These are phyloP conservation scores for Fusarium anguioides DNA, from an alignment of 2,329 filamentous ascomycete species.

Conservation along the genomic window DNA sequence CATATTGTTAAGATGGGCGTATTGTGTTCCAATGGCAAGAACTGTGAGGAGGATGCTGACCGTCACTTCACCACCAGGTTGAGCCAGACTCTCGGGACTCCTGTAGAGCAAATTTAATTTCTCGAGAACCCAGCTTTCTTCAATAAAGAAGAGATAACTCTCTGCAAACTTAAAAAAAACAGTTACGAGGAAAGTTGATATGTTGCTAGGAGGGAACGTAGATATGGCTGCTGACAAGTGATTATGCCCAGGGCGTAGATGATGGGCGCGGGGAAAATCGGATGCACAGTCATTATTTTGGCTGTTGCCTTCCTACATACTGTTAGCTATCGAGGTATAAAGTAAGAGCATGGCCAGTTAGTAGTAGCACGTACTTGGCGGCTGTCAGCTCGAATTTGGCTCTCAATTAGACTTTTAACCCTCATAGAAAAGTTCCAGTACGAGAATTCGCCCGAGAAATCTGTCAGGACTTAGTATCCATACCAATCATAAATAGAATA, in stretches of 20 bases:
- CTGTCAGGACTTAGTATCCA: neutral
- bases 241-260: neutral
- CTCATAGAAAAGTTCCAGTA: constrained; percentile 11
- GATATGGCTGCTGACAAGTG: neutral
- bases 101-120: neutral
- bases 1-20: neutral
- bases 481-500: neutral
- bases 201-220: neutral
- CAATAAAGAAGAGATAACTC: constrained; percentile 4
- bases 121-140: neutral
- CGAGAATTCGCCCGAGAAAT: constrained; percentile 5
- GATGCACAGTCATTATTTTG: neutral
- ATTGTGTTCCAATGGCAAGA: constrained; percentile 5
- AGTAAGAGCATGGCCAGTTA: too few relatives aligned
- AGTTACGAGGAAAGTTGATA: neutral
- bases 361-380: neutral
- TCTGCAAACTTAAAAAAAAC: constrained; percentile 2
- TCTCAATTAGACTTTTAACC: neutral
- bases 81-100: neutral
- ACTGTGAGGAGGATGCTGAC: neutral
- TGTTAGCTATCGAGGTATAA: neutral
- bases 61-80: neutral
- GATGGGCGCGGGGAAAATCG: constrained; percentile 1
- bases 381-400: neutral
- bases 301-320: neutral